These are phyloP conservation scores for Spathaspora jeffriesii DNA, from an alignment of 1,139 yeast genomes.

Conservation along the genomic window DNA sequence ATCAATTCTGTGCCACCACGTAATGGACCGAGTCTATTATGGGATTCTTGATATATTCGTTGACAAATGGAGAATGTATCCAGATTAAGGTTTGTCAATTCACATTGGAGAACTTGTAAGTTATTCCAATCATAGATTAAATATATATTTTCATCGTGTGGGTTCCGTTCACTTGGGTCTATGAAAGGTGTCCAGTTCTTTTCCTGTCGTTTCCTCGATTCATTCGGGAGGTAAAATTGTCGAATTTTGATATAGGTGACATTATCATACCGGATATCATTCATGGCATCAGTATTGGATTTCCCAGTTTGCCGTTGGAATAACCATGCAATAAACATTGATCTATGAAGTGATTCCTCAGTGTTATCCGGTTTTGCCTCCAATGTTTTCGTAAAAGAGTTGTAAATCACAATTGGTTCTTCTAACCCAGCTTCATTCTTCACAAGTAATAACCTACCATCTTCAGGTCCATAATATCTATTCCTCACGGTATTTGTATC, in stretches of 20 bases:
- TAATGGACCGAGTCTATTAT: slow-evolving; percentile 28
- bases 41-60: not conserved
- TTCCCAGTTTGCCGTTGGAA: slow-evolving; percentile 30
- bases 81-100: slow-evolving; percentile 15
- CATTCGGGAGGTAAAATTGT: slow-evolving; percentile 24
- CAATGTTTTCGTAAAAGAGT: slow-evolving; percentile 23
- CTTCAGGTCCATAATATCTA: slow-evolving; percentile 46
- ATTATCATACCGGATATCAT: slow-evolving; percentile 17
- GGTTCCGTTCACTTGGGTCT: slow-evolving; percentile 21
- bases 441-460: slow-evolving; percentile 43
- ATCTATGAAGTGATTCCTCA: slow-evolving; percentile 17
- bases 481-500: slow-evolving; percentile 14
- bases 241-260: slow-evolving; percentile 21
- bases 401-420: slow-evolving; percentile 34
- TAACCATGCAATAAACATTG: slow-evolving; percentile 33
- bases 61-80: not conserved
- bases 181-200: slow-evolving; percentile 49
- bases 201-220: slow-evolving; percentile 19
- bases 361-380: slow-evolving; percentile 5
- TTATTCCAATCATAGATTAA: slow-evolving; percentile 41
- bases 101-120: slow-evolving; percentile 36
- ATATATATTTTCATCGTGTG: slow-evolving; percentile 26
- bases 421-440: slow-evolving; percentile 28
- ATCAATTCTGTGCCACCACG: slow-evolving; percentile 41
- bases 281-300: slow-evolving; percentile 22